Conservation (phyloP, 73 alveolate species). For the Blepharisma japonicum region DNA sequence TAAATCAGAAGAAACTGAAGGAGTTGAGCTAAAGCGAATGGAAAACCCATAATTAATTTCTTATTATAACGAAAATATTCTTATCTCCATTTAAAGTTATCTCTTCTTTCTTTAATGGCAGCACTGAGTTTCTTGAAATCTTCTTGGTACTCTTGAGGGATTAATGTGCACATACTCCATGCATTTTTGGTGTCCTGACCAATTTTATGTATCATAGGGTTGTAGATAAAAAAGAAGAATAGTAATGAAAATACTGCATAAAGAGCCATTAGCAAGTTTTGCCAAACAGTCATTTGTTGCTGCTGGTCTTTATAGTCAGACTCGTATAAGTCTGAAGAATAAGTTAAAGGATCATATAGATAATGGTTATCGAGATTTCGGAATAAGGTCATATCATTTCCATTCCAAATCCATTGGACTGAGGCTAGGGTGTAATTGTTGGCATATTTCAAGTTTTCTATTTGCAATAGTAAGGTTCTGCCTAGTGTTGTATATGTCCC, state of each 20-base stretch:
- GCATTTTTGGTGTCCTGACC: constrained; percentile 7
- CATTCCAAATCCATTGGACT: not conserved
- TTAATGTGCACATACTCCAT: constrained; percentile 9
- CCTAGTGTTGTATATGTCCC: not conserved
- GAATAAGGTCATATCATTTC: not conserved
- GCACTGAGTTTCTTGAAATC: not conserved
- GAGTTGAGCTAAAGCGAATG: no score
- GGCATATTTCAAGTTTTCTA: not conserved
- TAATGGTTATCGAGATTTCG: not conserved
- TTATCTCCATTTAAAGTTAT: constrained; percentile 15
- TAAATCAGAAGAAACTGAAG: no score
- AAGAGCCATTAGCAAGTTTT: not conserved
- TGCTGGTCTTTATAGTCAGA: not conserved
- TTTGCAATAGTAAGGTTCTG: not conserved
- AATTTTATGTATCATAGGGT: not conserved
- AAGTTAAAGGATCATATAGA: not conserved
- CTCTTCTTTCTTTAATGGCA: not conserved
- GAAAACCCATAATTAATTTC: no score
- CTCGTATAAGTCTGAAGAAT: not conserved
- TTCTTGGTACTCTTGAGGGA: constrained; percentile 9
- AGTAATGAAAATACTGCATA: not conserved
- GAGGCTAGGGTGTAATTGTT: not conserved
- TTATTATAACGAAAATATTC: no score
- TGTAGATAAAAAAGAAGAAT: not conserved
- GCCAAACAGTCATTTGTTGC: not conserved